A percentile compares a stretch with the other conserved stretches of the same genome.
These are phyloP conservation scores for Penicillium sclerotiorum DNA, from an alignment of 2,329 filamentous ascomycete species.

Conservation along the genomic window DNA sequence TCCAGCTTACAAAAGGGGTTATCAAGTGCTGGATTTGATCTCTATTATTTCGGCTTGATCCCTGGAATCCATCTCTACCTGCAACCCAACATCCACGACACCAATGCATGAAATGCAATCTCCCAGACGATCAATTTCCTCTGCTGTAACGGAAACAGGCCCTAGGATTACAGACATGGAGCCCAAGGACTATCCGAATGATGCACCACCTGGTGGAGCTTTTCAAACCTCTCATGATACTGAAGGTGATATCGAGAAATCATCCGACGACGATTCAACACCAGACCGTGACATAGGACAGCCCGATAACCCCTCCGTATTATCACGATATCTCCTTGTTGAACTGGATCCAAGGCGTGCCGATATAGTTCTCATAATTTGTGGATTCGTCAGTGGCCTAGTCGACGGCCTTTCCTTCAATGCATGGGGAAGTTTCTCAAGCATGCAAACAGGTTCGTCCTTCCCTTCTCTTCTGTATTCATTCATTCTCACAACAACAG, in stretches of 20 bases:
- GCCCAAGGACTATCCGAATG: not conserved
- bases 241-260: not conserved
- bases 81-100: not conserved
- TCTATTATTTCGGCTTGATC: not conserved
- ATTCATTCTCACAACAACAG: slow-evolving; percentile 23
- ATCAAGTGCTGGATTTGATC: not conserved
- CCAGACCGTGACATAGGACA: not conserved
- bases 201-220: too few species aligned
- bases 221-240: too few species aligned
- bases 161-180: not conserved
- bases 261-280: not conserved
- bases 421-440: slow-evolving; percentile 46
- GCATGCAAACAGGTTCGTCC: slow-evolving; percentile 46
- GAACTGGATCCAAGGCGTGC: slow-evolving; percentile 28
- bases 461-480: not conserved
- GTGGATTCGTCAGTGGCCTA: slow-evolving; percentile 43
- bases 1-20: not conserved
- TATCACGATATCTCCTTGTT: slow-evolving; percentile 10
- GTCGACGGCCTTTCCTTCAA: slow-evolving; percentile 46
- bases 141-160: slow-evolving; percentile 5
- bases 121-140: slow-evolving; percentile 2
- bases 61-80: not conserved
- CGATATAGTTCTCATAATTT: slow-evolving; percentile 36
- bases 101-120: not conserved
- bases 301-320: not conserved